These are phyloP conservation scores for Colletotrichum limetticola DNA, from an alignment of 2,329 filamentous ascomycete genomes.

Conservation along the genomic window DNA sequence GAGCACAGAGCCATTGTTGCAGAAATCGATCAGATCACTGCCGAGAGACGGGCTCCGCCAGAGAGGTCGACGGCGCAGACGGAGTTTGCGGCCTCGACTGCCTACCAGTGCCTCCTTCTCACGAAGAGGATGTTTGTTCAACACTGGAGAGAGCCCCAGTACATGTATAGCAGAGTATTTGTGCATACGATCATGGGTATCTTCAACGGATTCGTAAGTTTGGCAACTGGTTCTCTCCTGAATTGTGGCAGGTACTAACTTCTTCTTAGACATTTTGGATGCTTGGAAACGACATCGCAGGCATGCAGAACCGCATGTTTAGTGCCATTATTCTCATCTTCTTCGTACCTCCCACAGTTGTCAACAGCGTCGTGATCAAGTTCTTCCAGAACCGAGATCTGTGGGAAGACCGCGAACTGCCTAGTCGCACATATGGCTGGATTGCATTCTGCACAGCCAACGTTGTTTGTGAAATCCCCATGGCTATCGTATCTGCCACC, in stretches of 20 bases:
- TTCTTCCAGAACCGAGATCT: constrained; percentile 79
- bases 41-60: constrained; percentile 45
- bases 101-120: constrained; percentile 71
- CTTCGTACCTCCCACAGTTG: constrained; percentile 74
- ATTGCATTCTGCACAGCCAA: constrained; percentile 80
- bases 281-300: constrained; percentile 71
- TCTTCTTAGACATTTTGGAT: constrained; percentile 74
- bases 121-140: constrained; percentile 77
- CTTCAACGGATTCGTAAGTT: constrained; percentile 71
- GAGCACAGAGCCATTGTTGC: constrained; percentile 67
- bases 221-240: accelerated
- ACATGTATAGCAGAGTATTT: constrained; percentile 82
- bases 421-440: constrained; percentile 82
- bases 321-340: constrained; percentile 71
- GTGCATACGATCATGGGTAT: constrained; percentile 76
- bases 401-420: constrained; percentile 79
- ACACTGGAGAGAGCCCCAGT: constrained; percentile 81
- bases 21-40: constrained; percentile 73
- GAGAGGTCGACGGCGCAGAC: constrained; percentile 41
- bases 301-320: constrained; percentile 84
- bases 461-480: constrained; percentile 78
- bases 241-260: neutral
- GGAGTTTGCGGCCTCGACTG: constrained; percentile 75
- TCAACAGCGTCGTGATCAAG: constrained; percentile 81
- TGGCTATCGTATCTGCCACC: constrained; percentile 70